Evolutionary conservation across 352 stramenopile genomes (phyloP).

Genomic region (Phytophthora sp.): DNA sequence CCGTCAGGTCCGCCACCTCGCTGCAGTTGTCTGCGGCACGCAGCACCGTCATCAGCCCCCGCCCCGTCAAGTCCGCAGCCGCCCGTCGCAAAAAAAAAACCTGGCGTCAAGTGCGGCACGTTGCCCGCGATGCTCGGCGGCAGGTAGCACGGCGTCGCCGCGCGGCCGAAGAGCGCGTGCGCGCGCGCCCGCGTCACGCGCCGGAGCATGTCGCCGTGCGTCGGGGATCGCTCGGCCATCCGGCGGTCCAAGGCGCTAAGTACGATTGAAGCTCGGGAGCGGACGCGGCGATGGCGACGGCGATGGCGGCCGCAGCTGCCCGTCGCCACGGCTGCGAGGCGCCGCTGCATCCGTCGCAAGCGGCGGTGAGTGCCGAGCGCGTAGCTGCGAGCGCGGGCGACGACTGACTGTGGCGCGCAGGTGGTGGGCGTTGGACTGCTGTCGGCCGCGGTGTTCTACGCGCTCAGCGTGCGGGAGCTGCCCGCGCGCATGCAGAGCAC

Average conservation of each 20-base stretch:
- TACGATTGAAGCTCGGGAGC: slow-evolving; percentile 19
- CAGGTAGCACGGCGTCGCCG: slow-evolving; percentile 76
- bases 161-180: slow-evolving; percentile 38
- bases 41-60: neutral
- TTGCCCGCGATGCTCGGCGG: slow-evolving; percentile 69
- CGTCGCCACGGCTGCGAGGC: slow-evolving; percentile 57
- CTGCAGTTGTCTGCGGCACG: slow-evolving; percentile 57
- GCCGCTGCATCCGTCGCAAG: slow-evolving; percentile 46
- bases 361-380: slow-evolving; percentile 30
- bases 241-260: slow-evolving; percentile 1
- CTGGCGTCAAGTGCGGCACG: slow-evolving; percentile 75
- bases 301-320: slow-evolving; percentile 4
- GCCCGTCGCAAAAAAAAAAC: too few species aligned
- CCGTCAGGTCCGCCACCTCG: slow-evolving; percentile 63
- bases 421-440: slow-evolving; percentile 44
- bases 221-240: slow-evolving; percentile 23
- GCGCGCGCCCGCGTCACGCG: slow-evolving; percentile 19
- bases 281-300: neutral
- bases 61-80: too few species aligned
- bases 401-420: slow-evolving; percentile 19
- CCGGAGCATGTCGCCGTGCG: slow-evolving; percentile 36
- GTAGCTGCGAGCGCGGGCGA: neutral
- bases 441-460: slow-evolving; percentile 53
- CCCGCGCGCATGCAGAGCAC: slow-evolving; percentile 38
- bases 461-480: slow-evolving; percentile 51